Base-by-base conservation (phyloP, 257 asterid species). In the Solanum clarkiae region DNA sequence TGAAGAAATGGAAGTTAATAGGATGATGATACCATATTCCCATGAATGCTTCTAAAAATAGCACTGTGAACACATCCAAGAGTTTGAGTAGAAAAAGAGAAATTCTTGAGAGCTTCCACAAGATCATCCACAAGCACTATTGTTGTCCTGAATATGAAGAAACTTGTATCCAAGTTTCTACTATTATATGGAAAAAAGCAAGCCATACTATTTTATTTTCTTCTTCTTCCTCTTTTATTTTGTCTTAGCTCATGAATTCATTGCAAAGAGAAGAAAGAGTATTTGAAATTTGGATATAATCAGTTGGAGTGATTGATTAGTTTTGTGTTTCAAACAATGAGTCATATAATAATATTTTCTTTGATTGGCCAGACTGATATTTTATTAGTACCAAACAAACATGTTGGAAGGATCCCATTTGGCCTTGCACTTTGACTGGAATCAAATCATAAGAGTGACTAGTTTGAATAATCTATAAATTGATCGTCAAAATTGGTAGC, bases 51-150 rank as follows among this genome's bases (percentile, higher is more conserved):
- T 86, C 32, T 90, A 84, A 94, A 87, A 13, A 94, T 63, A 32
- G 98, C 92, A 79, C 90, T 89, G 32, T 92, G 92, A 82, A 93
- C 91, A 89, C 95, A 93, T 44, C 98, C 98, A 85, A 91, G 94
- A 72, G 44, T 88, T 11, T 86, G 81, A 17, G 97, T 89, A 90
- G 84, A 88, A 3, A 79, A 68, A 57, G 92, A 91, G 69, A 92
- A 88, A 18, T 90, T 87, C 85, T 90, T 92, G 29, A 94, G 80
- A 79, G 86, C 72, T 4, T 88, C 89, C 6, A 93, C 44, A 40
- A 94, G 87, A 84, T 90, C 92, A 83, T 94, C 94, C 10, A 87
- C 88, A 63, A 40, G 53, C 1, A 88, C 95, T 3, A 89, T 85
- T 7, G 93, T 93, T 80, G 96, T 95, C 86, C 91, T 90, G 72